Evolutionary conservation across 1,284 basidiomycete genomes (phyloP).

Genomic region (Mycena citricolor): DNA sequence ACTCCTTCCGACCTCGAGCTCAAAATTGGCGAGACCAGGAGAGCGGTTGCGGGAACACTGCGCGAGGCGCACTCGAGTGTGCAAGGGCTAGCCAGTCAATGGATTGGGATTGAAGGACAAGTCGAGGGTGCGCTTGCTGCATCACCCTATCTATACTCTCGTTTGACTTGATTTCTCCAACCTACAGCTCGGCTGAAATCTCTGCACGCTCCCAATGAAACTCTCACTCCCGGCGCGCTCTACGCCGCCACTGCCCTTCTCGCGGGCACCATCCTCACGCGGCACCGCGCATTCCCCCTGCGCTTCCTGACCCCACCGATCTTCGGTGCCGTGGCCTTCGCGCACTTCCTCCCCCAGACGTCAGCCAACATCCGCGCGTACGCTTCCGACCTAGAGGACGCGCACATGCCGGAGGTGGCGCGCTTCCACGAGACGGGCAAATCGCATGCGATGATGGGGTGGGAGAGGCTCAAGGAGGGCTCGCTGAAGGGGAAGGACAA

Average conservation of each 20-base stretch:
- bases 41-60: conserved; percentile 54
- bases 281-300: conserved; percentile 68
- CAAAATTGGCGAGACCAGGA: conserved; percentile 68
- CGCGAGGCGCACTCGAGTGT: conserved; percentile 59
- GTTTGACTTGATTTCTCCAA: too few relatives aligned
- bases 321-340: conserved; percentile 62
- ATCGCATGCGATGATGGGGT: conserved; percentile 60
- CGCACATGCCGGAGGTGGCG: conserved; percentile 65
- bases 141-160: too few relatives aligned
- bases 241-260: conserved; percentile 88
- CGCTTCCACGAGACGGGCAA: conserved; percentile 69
- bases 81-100: conserved; percentile 68
- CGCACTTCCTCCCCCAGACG: conserved; percentile 82
- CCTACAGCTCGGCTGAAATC: conserved; percentile 83
- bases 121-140: conserved; percentile 77
- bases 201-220: conserved; percentile 75
- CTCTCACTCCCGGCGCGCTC: conserved; percentile 80
- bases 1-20: conserved; percentile 70
- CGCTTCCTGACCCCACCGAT: conserved; percentile 72
- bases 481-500: conserved; percentile 41
- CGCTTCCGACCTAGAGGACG: conserved; percentile 69
- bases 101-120: conserved; percentile 80
- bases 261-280: conserved; percentile 81
- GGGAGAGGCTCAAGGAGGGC: conserved; percentile 47
- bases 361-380: conserved; percentile 68